Conservation (phyloP, 371 early-diverging fungal species). For the Mucor mucedo region DNA sequence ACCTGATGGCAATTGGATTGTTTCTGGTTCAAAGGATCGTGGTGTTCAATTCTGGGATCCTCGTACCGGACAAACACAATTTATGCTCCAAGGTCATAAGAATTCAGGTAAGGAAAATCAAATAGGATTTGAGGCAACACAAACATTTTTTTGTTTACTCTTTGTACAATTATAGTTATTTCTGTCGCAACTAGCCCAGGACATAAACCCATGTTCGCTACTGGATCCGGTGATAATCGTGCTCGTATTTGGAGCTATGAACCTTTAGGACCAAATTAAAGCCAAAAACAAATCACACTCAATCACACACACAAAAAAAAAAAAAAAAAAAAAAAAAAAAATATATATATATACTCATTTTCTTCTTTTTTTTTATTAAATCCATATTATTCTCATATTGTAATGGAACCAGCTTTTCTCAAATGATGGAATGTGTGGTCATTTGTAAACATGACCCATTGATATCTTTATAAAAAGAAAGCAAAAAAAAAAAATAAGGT, state of each 20-base stretch:
- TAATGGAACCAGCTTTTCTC: not conserved
- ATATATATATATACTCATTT: not conserved
- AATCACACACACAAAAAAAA: not conserved
- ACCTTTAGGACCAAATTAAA: conserved; percentile 31
- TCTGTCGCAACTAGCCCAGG: conserved; percentile 86
- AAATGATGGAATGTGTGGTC: too few relatives aligned
- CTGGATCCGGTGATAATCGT: conserved; percentile 94
- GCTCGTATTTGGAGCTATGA: conserved; percentile 92
- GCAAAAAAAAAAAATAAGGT: too few relatives aligned
- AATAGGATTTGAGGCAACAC: not conserved
- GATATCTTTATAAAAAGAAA: too few relatives aligned
- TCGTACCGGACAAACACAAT: conserved; percentile 75
- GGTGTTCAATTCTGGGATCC: conserved; percentile 97
- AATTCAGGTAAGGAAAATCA: conserved; percentile 76
- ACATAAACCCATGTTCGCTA: conserved; percentile 86
- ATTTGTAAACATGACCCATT: too few relatives aligned
- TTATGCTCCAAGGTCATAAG: conserved; percentile 97
- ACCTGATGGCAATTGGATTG: conserved; percentile 91
- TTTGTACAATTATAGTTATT: conserved; percentile 69
- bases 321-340: not conserved
- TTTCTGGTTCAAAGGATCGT: conserved; percentile 95
- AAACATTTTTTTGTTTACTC: conserved; percentile 1
- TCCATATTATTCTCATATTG: not conserved
- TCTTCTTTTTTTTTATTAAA: not conserved
- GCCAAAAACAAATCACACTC: not conserved